Evolutionary conservation across 1,139 yeast species (phyloP).

Genomic region (Taphrina pruni): DNA sequence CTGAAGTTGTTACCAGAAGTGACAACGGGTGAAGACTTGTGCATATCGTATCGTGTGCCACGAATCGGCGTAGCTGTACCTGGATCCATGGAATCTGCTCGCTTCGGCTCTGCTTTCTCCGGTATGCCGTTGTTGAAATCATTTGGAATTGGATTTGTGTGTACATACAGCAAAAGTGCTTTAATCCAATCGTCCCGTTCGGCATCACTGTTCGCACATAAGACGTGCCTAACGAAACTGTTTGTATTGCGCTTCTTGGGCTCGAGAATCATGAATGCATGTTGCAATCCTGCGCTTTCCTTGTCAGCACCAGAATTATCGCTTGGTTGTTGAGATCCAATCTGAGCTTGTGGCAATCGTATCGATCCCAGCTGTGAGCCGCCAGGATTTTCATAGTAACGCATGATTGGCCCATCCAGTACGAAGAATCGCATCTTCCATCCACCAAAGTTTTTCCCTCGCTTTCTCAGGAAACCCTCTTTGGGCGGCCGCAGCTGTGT

Average conservation of each 20-base stretch:
- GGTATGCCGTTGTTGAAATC: not conserved
- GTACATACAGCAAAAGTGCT: conserved; percentile 59
- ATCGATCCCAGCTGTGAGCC: conserved; percentile 66
- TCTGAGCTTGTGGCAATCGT: conserved; percentile 63
- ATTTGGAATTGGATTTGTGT: not conserved
- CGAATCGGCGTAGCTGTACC: conserved; percentile 1
- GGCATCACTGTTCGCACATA: conserved; percentile 81
- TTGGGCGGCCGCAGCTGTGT: conserved; percentile 50
- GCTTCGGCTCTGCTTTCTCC: conserved; percentile 6
- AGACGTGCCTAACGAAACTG: conserved; percentile 65
- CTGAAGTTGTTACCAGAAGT: not conserved
- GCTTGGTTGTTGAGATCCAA: conserved; percentile 64
- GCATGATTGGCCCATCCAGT: conserved; percentile 68
- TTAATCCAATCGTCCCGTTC: conserved; percentile 83
- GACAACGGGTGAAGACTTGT: not conserved
- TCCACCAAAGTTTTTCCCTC: conserved; percentile 64
- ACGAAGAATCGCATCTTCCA: conserved; percentile 83
- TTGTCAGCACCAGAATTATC: conserved; percentile 52
- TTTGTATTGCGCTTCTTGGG: conserved; percentile 61
- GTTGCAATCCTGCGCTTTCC: conserved; percentile 64
- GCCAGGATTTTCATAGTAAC: conserved; percentile 66
- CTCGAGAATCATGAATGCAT: conserved; percentile 77
- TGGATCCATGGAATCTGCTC: not conserved
- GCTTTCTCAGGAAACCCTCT: conserved; percentile 72
- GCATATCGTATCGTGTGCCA: not conserved